These are phyloP conservation scores for Cytidiella melzeri DNA, from an alignment of 768 basidiomycete species.

Conservation along the genomic window DNA sequence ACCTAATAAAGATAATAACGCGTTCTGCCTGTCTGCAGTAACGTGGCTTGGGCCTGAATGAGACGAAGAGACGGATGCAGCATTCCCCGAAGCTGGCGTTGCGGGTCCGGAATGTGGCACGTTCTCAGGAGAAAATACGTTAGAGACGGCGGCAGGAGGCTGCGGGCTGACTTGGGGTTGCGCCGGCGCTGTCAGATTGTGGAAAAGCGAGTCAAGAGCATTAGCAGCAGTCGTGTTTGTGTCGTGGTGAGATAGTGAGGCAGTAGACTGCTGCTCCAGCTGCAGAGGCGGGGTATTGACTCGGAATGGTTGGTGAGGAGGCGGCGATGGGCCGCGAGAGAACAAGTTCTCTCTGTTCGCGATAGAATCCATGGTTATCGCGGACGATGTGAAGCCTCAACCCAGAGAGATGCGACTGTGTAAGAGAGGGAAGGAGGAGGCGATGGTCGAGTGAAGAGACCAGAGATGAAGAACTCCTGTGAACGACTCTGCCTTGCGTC, in stretches of 20 bases:
- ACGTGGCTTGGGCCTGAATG: conserved; percentile 31
- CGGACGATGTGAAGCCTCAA: conserved; percentile 9
- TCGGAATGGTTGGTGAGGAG: conserved; percentile 21
- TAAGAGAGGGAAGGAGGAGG: conserved; percentile 16
- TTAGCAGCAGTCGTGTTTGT: conserved; percentile 41
- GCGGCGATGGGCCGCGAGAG: conserved; percentile 26
- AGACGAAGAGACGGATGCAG: conserved; percentile 35
- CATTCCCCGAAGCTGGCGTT: conserved; percentile 35
- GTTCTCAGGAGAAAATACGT: conserved; percentile 24
- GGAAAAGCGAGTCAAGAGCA: conserved; percentile 66
- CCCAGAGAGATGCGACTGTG: conserved; percentile 9
- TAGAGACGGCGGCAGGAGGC: conserved; percentile 20
- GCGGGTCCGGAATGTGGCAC: conserved; percentile 35
- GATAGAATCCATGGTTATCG: conserved; percentile 25
- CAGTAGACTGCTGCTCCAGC: conserved; percentile 28
- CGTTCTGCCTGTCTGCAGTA: conserved; percentile 64
- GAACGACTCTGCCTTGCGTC: conserved; percentile 10
- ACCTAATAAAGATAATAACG: conserved; percentile 65
- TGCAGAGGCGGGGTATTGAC: conserved; percentile 13
- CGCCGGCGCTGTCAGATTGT: conserved; percentile 38
- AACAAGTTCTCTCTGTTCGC: conserved; percentile 25
- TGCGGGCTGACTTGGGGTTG: conserved; percentile 34
- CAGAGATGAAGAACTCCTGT: conserved; percentile 13
- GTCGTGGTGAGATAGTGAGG: conserved; percentile 29
- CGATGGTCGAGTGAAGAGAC: conserved; percentile 13